A percentile compares a stretch with the other conserved stretches of the same genome.
phyloP scores from a whole-genome alignment of 2,329 filamentous ascomycete genomes.

The Xylogone sp. region DNA sequence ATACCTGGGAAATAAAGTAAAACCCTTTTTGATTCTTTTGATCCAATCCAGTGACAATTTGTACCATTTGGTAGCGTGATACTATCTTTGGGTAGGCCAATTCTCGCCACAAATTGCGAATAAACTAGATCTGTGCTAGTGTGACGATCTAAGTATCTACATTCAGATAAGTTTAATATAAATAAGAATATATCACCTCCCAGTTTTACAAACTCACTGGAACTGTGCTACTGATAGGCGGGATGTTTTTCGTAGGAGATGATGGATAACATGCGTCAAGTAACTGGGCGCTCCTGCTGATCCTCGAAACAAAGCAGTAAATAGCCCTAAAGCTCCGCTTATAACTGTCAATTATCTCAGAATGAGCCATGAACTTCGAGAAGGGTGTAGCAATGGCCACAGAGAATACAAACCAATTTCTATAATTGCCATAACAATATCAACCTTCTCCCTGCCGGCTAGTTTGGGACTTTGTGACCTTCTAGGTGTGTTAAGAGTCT shows the following conservation, averaged over 20 bases:
- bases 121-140: not conserved
- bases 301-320: not conserved
- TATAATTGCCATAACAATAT: not conserved
- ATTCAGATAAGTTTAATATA: not conserved
- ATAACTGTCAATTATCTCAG: not conserved
- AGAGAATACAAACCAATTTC: not conserved
- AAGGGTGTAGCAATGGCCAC: not conserved
- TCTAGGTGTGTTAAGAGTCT: too few species aligned
- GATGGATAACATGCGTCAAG: not conserved
- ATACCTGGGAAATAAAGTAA: constrained; percentile 44
- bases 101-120: not conserved
- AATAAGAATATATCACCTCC: not conserved
- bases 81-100: constrained; percentile 3
- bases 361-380: not conserved
- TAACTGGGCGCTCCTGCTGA: not conserved
- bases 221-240: not conserved
- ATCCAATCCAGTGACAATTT: constrained; percentile 43
- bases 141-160: not conserved
- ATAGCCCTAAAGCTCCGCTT: not conserved
- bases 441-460: not conserved
- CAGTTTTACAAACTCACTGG: not conserved
- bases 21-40: constrained; percentile 32
- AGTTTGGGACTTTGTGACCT: too few species aligned
- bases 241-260: not conserved
- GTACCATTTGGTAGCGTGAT: constrained; percentile 32